Evolutionary conservation across 306 rosid species (phyloP), one percentile per base, ranked within the genome.

Genomic region (peach (Prunus persica)): DNA sequence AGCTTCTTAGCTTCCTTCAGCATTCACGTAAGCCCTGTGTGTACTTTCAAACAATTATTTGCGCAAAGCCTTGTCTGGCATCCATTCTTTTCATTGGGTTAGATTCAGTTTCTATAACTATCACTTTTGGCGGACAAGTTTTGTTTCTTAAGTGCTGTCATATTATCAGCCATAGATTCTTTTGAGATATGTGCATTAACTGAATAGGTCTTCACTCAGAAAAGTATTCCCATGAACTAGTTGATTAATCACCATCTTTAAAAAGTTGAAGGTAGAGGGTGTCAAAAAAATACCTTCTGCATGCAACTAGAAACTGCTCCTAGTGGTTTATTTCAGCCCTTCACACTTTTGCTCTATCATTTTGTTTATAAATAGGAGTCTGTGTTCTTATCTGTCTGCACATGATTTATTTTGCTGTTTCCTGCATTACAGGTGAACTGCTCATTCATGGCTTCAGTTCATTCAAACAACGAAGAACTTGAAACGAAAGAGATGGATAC

Each of bases 401-500:
- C 34, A 51, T 67, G 76, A 65, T 66, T 81, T 58, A 11, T 62
- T 63, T 55, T 13, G 30, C 15, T 60, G 24, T 83, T 49, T 83
- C 60, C 32, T 72, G 27, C 80, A 43, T 65, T 72, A 52, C 79
- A 87, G 83, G 86, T 76, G 88, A 81, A 78, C 75, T 78, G 50
- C 22, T 71, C 70, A 62, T 57, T 56, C 55, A 82, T 79, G 78
- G 65, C 84, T 76, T 69, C 88, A 85, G 88, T 65, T 66, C 83
- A 75, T 80, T 79, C 93, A 65, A 67, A 72, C 66, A 80, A 69
- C 9, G 80, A 83, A 65, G 79, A 83, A 14, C 54, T 61, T 19
- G 89, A 83, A 67, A 70, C 81, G 8, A 83, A 83, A 79, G 89
- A 79, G 74, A 75, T 78, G 67, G 86, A 80, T 51, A 73, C 50